phyloP scores from a whole-genome alignment of 768 basidiomycete genomes.

The Boletus rubroflammeus region DNA sequence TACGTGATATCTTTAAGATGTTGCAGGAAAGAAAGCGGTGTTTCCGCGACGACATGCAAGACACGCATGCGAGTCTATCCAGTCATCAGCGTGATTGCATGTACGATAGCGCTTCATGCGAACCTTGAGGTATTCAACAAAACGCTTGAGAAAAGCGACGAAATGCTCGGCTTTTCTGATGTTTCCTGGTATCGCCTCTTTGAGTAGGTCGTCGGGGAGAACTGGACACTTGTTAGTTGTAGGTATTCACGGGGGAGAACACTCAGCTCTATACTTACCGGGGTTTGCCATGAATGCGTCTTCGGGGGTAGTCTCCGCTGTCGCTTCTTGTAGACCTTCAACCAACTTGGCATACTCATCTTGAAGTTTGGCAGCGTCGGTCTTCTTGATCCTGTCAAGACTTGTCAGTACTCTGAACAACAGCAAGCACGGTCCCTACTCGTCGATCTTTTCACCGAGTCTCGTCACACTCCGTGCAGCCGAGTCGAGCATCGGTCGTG shows the following conservation, averaged over 20 bases:
- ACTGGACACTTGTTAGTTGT: conserved; percentile 42
- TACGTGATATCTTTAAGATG: conserved; percentile 99
- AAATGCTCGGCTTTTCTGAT: conserved; percentile 99
- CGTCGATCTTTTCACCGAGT: conserved; percentile 89
- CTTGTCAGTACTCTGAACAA: conserved; percentile 4
- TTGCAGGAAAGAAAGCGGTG: conserved; percentile 92
- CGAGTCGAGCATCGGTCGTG: conserved; percentile 95
- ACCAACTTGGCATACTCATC: conserved; percentile 96
- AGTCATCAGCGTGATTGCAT: conserved; percentile 9
- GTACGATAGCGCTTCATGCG: background rate
- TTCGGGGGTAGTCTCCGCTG: conserved; percentile 53
- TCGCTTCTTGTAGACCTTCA: conserved; percentile 83
- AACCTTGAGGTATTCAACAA: conserved; percentile 98
- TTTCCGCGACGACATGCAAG: conserved; percentile 98
- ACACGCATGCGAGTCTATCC: conserved; percentile 91
- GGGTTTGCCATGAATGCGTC: conserved; percentile 91
- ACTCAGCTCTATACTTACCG: conserved; percentile 41
- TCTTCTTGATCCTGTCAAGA: conserved; percentile 76
- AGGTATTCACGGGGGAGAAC: background rate
- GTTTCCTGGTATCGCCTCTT: conserved; percentile 96
- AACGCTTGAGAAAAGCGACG: conserved; percentile 95
- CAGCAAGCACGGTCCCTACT: conserved; percentile 49
- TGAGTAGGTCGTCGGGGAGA: conserved; percentile 89
- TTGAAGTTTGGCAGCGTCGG: conserved; percentile 90
- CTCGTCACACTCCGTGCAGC: conserved; percentile 84